phyloP scores from a whole-genome alignment of 2,329 filamentous ascomycete genomes.

The Exophiala xenobiotica region DNA sequence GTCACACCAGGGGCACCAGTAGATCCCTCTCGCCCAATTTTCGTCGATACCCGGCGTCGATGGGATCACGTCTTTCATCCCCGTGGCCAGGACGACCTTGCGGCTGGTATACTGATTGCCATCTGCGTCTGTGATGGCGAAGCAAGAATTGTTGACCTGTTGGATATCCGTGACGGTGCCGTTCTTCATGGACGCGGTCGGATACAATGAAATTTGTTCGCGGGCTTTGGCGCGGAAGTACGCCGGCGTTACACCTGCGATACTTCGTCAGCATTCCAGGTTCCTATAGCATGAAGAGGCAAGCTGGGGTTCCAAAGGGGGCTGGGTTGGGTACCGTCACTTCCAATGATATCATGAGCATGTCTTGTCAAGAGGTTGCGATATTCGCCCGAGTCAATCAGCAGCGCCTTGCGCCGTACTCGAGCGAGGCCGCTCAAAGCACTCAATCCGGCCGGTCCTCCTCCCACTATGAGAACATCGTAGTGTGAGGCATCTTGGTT shows the following conservation, averaged over 20 bases:
- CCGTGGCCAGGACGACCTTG: slow-evolving; percentile 60
- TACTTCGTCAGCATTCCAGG: too few species aligned
- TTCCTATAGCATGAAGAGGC: too few species aligned
- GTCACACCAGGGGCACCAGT: slow-evolving; percentile 66
- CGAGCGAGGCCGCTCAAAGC: slow-evolving; percentile 59
- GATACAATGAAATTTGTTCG: slow-evolving; percentile 53
- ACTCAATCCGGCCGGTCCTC: slow-evolving; percentile 57
- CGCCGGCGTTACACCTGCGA: slow-evolving; percentile 52
- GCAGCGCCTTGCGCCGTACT: slow-evolving; percentile 54
- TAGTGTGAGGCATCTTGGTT: slow-evolving; percentile 35
- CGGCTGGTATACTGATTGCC: slow-evolving; percentile 46
- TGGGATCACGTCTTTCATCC: slow-evolving; percentile 57
- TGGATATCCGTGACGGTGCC: slow-evolving; percentile 49
- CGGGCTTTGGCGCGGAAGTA: slow-evolving; percentile 57
- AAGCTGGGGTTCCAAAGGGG: not conserved
- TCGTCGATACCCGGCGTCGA: slow-evolving; percentile 54
- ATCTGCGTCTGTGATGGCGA: slow-evolving; percentile 43
- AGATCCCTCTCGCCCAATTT: slow-evolving; percentile 60
- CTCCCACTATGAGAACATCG: slow-evolving; percentile 59
- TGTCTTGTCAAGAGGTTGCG: slow-evolving; percentile 58
- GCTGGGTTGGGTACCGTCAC: too few species aligned
- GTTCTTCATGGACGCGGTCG: slow-evolving; percentile 52
- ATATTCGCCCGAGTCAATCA: slow-evolving; percentile 61
- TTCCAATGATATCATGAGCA: slow-evolving; percentile 62
- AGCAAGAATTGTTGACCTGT: slow-evolving; percentile 44